Base-by-base conservation (phyloP, 305 asterid species). In the Nicotiana rustica region DNA sequence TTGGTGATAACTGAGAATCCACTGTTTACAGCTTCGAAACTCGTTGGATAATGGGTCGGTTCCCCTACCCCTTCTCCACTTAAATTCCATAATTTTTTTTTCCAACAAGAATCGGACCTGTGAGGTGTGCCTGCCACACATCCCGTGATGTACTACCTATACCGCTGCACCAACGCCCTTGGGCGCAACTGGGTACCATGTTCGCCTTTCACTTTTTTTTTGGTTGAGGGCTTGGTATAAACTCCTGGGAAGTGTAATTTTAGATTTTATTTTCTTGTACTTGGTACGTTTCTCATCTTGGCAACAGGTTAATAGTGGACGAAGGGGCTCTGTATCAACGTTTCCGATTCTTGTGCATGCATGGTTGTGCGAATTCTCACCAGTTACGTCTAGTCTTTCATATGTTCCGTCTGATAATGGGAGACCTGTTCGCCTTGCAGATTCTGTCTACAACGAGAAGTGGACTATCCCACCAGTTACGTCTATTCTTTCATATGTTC, bases 241-340 rank as follows among this genome's bases (percentile, higher is more conserved):
- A 70, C 36, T 44, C 60, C 2, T 41, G 36, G 78, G 36, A 70
- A 70, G 59, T 70, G 59, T 70, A 70, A 10, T 70, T 70, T 44
- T 70, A 44, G 78, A 70, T 47, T 19, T 44, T 44, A 44, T 44
- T 41, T 41, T 70, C 60, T 19, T 41, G 60, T 70, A 44, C 78
- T 70, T 70, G 59, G 60, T 44, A 70, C 10, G 18, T 57, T 70
- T 69, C 60, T 70, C 60, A 19, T 70, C 59, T 70, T 70, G 38
- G 36, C 69, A 21, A 64, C 69, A 33, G 29, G 38, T 29, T 64
- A 64, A 25, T 10, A 21, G 67, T 25, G 69, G 33, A 64, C 17
- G 67, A 19, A 29, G 31, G 67, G 36, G 38, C 7, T 64, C n/a
- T 62, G 17, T 62, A 21, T 64, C 38, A 10, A 64, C 9, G 25